phyloP scores from a whole-genome alignment of 2,329 filamentous ascomycete species.

The Paramyrothecium sp. region DNA sequence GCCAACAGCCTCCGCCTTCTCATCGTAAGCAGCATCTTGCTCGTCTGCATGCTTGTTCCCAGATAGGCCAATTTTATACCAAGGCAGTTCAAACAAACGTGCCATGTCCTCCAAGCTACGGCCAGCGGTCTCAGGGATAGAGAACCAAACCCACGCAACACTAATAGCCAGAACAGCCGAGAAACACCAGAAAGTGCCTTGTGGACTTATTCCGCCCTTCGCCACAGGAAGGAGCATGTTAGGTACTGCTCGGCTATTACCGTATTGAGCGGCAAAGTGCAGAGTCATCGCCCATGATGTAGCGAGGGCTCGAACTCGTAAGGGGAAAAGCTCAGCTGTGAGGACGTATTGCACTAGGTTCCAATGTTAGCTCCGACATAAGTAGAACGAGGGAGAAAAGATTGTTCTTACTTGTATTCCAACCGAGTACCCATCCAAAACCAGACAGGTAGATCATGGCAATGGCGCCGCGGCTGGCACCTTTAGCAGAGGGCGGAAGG shows the following conservation, averaged over 20 bases:
- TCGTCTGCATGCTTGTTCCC: constrained; percentile 51
- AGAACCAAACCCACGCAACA: constrained; percentile 69
- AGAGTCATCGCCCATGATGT: constrained; percentile 74
- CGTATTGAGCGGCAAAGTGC: constrained; percentile 78
- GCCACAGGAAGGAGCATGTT: constrained; percentile 61
- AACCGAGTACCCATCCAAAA: constrained; percentile 68
- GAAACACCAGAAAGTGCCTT: constrained; percentile 79
- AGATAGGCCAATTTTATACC: constrained; percentile 68
- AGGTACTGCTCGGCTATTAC: constrained; percentile 72
- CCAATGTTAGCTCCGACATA: not conserved
- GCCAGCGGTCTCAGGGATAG: constrained; percentile 70
- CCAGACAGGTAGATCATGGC: constrained; percentile 72
- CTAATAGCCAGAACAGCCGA: constrained; percentile 65
- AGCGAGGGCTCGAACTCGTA: constrained; percentile 69
- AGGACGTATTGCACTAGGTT: constrained; percentile 66
- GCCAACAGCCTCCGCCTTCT: constrained; percentile 40
- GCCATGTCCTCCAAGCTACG: constrained; percentile 69
- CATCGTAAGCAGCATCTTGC: constrained; percentile 38
- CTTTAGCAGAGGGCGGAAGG: constrained; percentile 46
- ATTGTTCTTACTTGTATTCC: constrained; percentile 54
- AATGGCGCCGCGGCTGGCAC: constrained; percentile 64
- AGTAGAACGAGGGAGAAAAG: too few relatives aligned
- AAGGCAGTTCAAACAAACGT: constrained; percentile 67
- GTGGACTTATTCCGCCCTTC: constrained; percentile 49
- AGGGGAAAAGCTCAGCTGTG: constrained; percentile 74